Conservation (phyloP, 2,329 filamentous ascomycete species). For the Tolypocladium inflatum region DNA sequence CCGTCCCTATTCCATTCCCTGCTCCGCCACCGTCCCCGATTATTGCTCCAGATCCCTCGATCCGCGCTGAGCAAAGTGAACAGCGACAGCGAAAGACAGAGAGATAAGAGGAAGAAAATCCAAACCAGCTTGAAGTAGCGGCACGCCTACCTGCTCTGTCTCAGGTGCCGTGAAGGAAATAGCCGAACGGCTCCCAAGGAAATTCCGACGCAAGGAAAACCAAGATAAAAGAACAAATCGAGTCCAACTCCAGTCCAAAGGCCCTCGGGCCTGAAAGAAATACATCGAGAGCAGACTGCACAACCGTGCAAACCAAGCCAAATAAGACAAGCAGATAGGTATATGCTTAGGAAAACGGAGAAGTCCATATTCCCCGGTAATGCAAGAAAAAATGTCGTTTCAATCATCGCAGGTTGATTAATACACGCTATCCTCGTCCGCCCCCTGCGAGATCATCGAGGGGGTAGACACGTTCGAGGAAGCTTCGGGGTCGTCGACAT, state of each 20-base stretch:
- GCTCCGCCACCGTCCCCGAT: conserved; percentile 13
- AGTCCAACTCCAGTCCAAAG: conserved; percentile 4
- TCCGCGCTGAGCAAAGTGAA: conserved; percentile 11
- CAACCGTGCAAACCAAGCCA: neutral
- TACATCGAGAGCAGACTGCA: neutral
- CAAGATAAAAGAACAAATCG: conserved; percentile 14
- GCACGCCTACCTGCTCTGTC: conserved; percentile 25
- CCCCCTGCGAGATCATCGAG: conserved; percentile 63
- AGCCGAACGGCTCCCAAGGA: conserved; percentile 13
- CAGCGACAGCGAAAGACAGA: conserved; percentile 4
- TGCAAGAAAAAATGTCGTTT: conserved; percentile 30
- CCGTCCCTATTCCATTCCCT: conserved; percentile 13
- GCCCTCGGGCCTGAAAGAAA: conserved; percentile 7
- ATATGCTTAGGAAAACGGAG: conserved; percentile 16
- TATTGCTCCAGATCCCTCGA: conserved; percentile 15
- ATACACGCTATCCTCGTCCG: conserved; percentile 63
- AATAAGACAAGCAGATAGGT: conserved; percentile 14
- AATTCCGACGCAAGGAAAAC: conserved; percentile 21
- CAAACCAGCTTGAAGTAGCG: conserved; percentile 9
- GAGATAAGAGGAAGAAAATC: neutral
- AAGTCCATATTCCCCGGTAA: conserved; percentile 3
- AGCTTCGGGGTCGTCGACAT: conserved; percentile 73
- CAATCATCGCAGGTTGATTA: conserved; percentile 42
- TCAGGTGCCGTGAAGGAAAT: conserved; percentile 24
- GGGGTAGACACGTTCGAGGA: conserved; percentile 61